Base-by-base conservation (phyloP, 495 filamentous ascomycete species). In the Lentithecium fluviatile region DNA sequence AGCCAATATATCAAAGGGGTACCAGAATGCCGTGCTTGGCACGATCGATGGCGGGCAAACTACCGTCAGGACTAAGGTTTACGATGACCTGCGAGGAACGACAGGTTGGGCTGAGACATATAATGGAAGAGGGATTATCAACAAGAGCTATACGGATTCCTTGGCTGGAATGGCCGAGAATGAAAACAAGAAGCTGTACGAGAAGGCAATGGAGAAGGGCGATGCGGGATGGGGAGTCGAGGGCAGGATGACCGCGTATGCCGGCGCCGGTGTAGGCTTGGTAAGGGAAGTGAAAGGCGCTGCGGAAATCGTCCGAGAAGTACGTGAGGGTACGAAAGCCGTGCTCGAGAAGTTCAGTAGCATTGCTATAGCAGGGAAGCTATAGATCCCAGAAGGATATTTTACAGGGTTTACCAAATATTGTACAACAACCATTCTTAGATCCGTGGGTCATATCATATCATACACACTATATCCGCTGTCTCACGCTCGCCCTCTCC, bases 171-270 rank as follows among this genome's bases (percentile, higher is more conserved):
- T 77, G 55, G 47, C 65, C 1, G 80, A 85, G 61, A 81, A 83
- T 0, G 81, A 86, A 59, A 79, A 88, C 32, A 84, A 81, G 67
- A 73, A 67, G 47, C 70, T 76, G 25, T 87, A 91, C 69, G 77
- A 85, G 40, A 75, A 83, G 51, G 80, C 58, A 25, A 25, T 55
- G 53, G 36, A 4, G 32, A 69, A 62, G 8, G 85, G 82, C 0
- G 82, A 87, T 72, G 73, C 52, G 1, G 85, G 80, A 23, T 87
- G 86, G 85, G 85, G 84, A 0, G 76, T 76, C 0, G 75, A 81
- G 21, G 85, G 84, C 4, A 76, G 88, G 69, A 73, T 88, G 62
- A 85, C 86, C 5, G 87, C 86, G n/a, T 92, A 89, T 77, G 86
- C 86, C 1, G 82, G 81, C 1, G 76, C 79, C 1, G 75, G 73